Percentiles rank a stretch among this genome's conserved stretches.
phyloP scores from a whole-genome alignment of 2,329 filamentous ascomycete genomes.

The Alternaria atra region DNA sequence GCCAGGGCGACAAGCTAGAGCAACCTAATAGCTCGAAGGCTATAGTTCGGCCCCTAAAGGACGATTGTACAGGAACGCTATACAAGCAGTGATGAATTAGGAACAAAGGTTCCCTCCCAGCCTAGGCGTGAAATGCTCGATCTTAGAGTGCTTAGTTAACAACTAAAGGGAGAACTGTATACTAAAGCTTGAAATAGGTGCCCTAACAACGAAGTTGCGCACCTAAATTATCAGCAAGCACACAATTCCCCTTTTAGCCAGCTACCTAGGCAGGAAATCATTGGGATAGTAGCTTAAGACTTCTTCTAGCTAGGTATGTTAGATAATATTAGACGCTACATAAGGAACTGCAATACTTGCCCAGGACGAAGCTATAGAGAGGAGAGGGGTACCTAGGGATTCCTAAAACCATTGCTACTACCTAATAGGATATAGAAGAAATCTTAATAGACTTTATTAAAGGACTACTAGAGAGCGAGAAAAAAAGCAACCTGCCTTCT shows the following conservation, averaged over 20 bases:
- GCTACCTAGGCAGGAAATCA: neutral
- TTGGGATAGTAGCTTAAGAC: neutral
- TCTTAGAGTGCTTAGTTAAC: neutral
- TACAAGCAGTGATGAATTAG: neutral
- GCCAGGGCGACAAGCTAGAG: no score
- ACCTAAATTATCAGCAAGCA: neutral
- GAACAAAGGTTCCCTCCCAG: neutral
- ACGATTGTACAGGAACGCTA: neutral
- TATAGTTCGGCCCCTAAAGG: neutral
- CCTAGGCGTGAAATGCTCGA: neutral
- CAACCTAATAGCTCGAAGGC: neutral
- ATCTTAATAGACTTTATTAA: slow-evolving; percentile 10
- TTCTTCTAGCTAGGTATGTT: neutral
- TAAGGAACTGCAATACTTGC: neutral
- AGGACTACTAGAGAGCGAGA: neutral
- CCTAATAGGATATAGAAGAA: neutral
- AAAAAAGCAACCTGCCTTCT: neutral
- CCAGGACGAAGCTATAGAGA: neutral
- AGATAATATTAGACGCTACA: neutral
- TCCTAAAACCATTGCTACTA: slow-evolving; percentile 10
- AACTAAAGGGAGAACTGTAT: neutral
- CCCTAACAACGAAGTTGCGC: neutral
- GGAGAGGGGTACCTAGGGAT: neutral
- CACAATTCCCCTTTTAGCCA: neutral
- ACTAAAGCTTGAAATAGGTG: neutral